These are phyloP conservation scores for Solanum lycopersicoides DNA, from an alignment of 257 asterid genomes.

Conservation along the genomic window DNA sequence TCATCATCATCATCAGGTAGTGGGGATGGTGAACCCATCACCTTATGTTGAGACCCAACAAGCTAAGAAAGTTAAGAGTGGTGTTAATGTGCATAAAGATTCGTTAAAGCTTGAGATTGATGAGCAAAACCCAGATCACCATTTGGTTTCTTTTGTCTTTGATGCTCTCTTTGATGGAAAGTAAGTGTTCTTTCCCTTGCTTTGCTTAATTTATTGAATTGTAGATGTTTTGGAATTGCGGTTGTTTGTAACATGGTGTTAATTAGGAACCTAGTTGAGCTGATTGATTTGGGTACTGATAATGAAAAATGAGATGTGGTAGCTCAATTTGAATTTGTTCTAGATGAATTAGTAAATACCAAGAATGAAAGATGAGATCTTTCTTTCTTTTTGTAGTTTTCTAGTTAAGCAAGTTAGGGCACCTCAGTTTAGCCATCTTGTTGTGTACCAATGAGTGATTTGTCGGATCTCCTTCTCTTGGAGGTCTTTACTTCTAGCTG, in stretches of 20 bases:
- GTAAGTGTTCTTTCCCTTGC: neutral
- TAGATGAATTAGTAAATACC: neutral
- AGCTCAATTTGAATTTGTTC: neutral
- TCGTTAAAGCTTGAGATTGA: slow-evolving; percentile 41
- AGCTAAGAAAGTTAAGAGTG: slow-evolving; percentile 49
- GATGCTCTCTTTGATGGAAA: slow-evolving; percentile 63
- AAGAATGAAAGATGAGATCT: neutral
- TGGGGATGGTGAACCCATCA: slow-evolving; percentile 14
- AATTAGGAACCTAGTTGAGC: neutral
- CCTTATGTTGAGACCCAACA: slow-evolving; percentile 21
- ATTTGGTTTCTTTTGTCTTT: slow-evolving; percentile 47
- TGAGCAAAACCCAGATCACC: slow-evolving; percentile 32
- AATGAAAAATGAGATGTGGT: neutral
- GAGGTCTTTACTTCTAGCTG: neutral
- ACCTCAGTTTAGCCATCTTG: neutral
- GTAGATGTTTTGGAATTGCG: neutral
- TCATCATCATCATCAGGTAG: neutral
- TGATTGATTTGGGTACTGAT: neutral
- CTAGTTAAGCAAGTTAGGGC: neutral
- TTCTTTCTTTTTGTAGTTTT: neutral
- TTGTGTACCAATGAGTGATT: neutral
- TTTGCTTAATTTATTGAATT: neutral
- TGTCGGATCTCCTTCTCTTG: neutral
- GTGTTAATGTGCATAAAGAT: slow-evolving; percentile 58
- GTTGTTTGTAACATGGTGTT: neutral